Base-by-base conservation (phyloP, 345 rosid species). In the Eutrema heterophyllum region DNA sequence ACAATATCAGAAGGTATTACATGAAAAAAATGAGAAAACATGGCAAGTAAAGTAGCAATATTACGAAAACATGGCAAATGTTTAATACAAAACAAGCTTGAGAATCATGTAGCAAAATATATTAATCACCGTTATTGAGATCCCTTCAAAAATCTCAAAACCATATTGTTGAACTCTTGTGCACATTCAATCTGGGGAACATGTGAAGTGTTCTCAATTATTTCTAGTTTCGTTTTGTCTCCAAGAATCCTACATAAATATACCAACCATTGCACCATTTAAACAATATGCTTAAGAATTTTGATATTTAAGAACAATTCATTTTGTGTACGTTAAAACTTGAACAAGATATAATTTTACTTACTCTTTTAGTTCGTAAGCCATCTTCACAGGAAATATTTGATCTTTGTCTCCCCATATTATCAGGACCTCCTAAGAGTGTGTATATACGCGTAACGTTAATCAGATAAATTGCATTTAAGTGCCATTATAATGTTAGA, bases 391-490 rank as follows among this genome's bases (percentile, higher is more conserved):
- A 0, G 97, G 97, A 71, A 94, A 94, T 67, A 94, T 85, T 60
- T 83, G 85, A 80, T 91, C 97, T 21, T 84, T 68, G 10, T 86
- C 90, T 79, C 98, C 98, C 98, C 98, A 94, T 0, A 94, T 53
- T 40, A 94, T 14, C 60, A 91, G 54, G 5, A 88, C 90, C 51
- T 89, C 90, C 98, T 94, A 32, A n/a, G 15, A 36, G 30, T 36
- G 11, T 21, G 24, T 56, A 64, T 33, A 64, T 9, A 54, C 6
- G 14, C 10, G 1, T 14, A 41, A 38, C n/a, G 9, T 16, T 49
- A 59, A 24, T 51, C 16, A 16, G 10, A 15, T 40, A 7, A 62
- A 9, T 40, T 51, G 5, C 33, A 38, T 36, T 27, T 45, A 30
- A 41, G 5, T 55, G 29, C 16, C 64, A 21, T 13, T 45, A 35